Evolutionary conservation across 1,284 basidiomycete genomes (phyloP).

Genomic region (Cryptococcus sp.): DNA sequence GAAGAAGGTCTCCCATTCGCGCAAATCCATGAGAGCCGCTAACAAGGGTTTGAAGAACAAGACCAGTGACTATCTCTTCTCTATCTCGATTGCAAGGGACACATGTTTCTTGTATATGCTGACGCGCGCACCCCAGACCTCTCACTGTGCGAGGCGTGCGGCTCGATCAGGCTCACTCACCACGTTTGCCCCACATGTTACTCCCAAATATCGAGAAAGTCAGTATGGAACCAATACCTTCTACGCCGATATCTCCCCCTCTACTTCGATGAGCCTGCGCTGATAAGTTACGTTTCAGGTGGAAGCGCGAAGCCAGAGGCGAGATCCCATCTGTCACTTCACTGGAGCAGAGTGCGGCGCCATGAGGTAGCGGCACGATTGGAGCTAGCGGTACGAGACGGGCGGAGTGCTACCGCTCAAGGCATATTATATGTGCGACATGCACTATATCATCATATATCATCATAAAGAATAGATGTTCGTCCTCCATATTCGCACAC

Average conservation of each 20-base stretch:
- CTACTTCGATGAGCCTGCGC: background rate
- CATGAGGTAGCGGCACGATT: too few species aligned
- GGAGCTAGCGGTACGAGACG: too few species aligned
- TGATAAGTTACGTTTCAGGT: constrained; percentile 9
- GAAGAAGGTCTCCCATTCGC: constrained; percentile 88
- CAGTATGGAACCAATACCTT: constrained; percentile 10
- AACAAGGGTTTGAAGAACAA: constrained; percentile 96
- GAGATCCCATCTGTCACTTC: background rate
- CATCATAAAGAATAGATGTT: too few species aligned
- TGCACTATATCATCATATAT: too few species aligned
- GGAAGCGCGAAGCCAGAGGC: constrained; percentile 22
- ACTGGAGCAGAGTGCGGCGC: too few species aligned
- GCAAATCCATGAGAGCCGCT: constrained; percentile 91
- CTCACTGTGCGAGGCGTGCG: constrained; percentile 89
- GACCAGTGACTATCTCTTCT: constrained; percentile 64
- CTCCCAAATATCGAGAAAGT: constrained; percentile 66
- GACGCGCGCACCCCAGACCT: constrained; percentile 63
- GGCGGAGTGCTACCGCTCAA: background rate
- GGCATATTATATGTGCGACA: background rate
- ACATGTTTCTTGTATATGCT: background rate
- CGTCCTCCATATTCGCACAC: too few species aligned
- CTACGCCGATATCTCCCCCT: too few species aligned
- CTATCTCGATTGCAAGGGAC: too few species aligned
- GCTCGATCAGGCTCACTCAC: constrained; percentile 81
- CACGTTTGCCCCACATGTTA: constrained; percentile 86